Evolutionary conservation across 1,284 basidiomycete genomes (phyloP).

Genomic region (Garcileccinum viscosum): DNA sequence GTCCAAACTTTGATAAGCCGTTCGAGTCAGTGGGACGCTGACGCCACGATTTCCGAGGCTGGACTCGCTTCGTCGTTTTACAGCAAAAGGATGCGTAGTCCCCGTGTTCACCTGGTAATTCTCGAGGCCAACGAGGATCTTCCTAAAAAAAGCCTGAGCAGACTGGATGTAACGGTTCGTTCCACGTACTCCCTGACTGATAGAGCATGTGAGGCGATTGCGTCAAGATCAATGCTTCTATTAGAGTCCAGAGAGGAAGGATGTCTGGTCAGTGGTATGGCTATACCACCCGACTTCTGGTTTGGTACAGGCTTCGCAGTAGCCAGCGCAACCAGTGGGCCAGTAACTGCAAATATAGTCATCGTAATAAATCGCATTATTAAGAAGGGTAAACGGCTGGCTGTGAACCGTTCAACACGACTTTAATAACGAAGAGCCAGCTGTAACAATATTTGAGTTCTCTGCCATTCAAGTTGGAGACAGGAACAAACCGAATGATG

Average conservation of each 20-base stretch:
- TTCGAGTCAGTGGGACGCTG: background rate
- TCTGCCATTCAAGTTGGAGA: background rate
- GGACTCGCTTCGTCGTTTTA: background rate
- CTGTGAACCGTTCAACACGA: background rate
- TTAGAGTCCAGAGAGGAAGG: background rate
- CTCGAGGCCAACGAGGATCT: background rate
- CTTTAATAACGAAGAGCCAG: background rate
- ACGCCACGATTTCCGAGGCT: background rate
- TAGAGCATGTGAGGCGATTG: background rate
- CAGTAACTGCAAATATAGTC: background rate
- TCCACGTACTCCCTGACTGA: background rate
- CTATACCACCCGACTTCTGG: background rate
- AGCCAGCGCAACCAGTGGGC: background rate
- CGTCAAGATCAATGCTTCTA: background rate
- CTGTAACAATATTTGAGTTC: background rate
- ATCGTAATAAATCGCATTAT: background rate
- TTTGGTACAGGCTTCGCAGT: background rate
- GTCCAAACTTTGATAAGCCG: background rate
- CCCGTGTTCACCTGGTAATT: background rate
- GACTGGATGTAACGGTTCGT: background rate
- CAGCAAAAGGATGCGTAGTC: background rate
- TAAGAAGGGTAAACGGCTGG: background rate
- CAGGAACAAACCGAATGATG: background rate
- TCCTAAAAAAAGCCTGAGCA: background rate
- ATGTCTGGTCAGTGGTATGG: background rate